Evolutionary conservation across 2,329 filamentous ascomycete species (phyloP).

Genomic region (Fusarium zealandicum): DNA sequence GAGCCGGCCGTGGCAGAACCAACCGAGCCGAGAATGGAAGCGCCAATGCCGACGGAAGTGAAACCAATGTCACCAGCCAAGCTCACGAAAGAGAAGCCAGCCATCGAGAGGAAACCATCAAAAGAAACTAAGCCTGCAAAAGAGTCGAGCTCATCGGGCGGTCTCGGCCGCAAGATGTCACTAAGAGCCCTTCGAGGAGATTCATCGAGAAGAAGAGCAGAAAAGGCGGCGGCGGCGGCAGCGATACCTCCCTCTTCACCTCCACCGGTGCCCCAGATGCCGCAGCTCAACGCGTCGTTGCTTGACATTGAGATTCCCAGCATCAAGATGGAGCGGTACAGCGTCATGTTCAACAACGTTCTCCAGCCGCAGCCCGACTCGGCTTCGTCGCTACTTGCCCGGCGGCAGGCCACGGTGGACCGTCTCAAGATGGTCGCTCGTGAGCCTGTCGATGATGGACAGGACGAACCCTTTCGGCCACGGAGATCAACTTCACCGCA

Average conservation of each 20-base stretch:
- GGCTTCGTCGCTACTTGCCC: conserved; percentile 54
- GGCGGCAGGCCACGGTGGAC: conserved; percentile 66
- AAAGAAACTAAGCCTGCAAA: conserved; percentile 25
- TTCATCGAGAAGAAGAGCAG: conserved; percentile 29
- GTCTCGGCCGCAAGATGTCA: conserved; percentile 40
- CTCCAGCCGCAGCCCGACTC: conserved; percentile 58
- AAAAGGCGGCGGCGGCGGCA: conserved; percentile 18
- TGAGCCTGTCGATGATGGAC: conserved; percentile 49
- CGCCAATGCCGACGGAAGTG: conserved; percentile 7
- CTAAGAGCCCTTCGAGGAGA: conserved; percentile 37
- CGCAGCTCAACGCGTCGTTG: conserved; percentile 44
- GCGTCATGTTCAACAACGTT: conserved; percentile 87
- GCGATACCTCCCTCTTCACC: conserved; percentile 23
- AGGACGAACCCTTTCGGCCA: conserved; percentile 42
- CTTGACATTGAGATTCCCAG: conserved; percentile 83
- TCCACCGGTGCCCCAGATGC: conserved; percentile 26
- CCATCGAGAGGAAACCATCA: conserved; percentile 19
- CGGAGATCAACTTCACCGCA: conserved; percentile 60
- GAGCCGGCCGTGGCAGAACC: conserved; percentile 42
- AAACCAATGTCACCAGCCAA: conserved; percentile 21
- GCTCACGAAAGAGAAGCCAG: conserved; percentile 21
- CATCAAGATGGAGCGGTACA: conserved; percentile 85
- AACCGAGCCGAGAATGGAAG: conserved; percentile 7
- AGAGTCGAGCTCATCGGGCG: conserved; percentile 31
- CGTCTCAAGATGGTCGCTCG: conserved; percentile 63